Evolutionary conservation across 495 filamentous ascomycete genomes (phyloP), one percentile per base, ranked within the genome.

Genomic region (Barbatosphaeria neglecta): DNA sequence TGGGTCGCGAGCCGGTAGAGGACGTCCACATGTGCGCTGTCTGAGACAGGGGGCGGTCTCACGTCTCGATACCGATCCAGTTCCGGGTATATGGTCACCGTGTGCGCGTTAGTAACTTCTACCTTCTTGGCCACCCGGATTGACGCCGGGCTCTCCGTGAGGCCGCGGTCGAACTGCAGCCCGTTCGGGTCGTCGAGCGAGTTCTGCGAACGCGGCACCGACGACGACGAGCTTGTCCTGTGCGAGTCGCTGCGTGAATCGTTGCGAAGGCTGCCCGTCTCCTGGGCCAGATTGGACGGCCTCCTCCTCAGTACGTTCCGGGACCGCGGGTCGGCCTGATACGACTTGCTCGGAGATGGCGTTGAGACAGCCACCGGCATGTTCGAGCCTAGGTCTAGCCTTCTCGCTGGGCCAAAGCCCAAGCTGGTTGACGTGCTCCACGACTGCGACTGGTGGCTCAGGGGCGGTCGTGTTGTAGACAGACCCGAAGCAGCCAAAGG

Each of bases 1-100:
- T 80, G 72, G 4, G 76, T 81, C 25, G 70, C 57, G 22, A 78
- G 50, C 37, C 61, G 69, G 45, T 67, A 68, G 11, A 66, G 70
- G 13, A 70, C 41, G 22, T 70, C 67, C 45, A 55, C 51, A 35
- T 56, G 50, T 17, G 54, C 47, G 48, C 60, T 62, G 5, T 61
- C 54, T 38, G 43, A 44, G 28, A 40, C 54, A 3, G 45, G 17
- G 2, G 54, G 62, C 9, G 50, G 52, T 48, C 53, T 48, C 46
- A 66, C 42, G 50, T 63, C 59, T 43, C 71, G 63, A 56, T 78
- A 78, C 22, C 75, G 65, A 47, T 78, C 75, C 33, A 78, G 49
- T 50, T 77, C 75, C 13, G 75, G 74, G 48, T 73, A 73, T 50
- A 73, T 63, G 17, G 54, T 63, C 25, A 59, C 54, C 6, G 59